These are phyloP conservation scores for Hypoxylon sp. DNA, from an alignment of 2,329 filamentous ascomycete species.

Conservation along the genomic window DNA sequence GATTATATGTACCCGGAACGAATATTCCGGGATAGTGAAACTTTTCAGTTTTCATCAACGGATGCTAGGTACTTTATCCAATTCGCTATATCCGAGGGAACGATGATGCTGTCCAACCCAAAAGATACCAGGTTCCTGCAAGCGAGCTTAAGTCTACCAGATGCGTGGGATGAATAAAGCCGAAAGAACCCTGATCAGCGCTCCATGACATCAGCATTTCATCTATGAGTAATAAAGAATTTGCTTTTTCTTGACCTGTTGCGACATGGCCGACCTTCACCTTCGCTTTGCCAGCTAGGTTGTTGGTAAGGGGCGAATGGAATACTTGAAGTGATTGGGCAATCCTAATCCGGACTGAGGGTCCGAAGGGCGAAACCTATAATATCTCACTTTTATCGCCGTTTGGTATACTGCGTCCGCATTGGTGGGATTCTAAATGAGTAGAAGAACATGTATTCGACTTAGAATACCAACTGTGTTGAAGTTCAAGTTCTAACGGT, in stretches of 20 bases:
- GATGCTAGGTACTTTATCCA: background rate
- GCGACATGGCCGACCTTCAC: slow-evolving; percentile 5
- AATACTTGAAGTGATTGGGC: slow-evolving; percentile 25
- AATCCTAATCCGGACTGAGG: background rate
- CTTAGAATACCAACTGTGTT: background rate
- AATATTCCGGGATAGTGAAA: slow-evolving; percentile 5
- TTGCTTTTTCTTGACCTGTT: background rate
- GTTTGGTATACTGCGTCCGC: slow-evolving; percentile 25
- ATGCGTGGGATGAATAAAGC: slow-evolving; percentile 11
- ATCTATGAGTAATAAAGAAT: slow-evolving; percentile 9
- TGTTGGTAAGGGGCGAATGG: slow-evolving; percentile 13
- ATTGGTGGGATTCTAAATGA: slow-evolving; percentile 13
- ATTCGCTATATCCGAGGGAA: slow-evolving; percentile 10
- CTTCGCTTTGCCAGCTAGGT: background rate
- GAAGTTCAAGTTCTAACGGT: background rate
- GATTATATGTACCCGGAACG: slow-evolving; percentile 1
- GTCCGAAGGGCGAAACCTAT: slow-evolving; percentile 14
- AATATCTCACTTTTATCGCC: slow-evolving; percentile 10
- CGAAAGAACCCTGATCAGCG: slow-evolving; percentile 16
- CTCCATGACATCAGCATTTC: slow-evolving; percentile 34
- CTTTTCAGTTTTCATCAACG: background rate
- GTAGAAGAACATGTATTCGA: slow-evolving; percentile 11
- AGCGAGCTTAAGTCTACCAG: slow-evolving; percentile 13
- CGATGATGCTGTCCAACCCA: slow-evolving; percentile 6
- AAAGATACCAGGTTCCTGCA: background rate